Conservation (phyloP, 2,329 filamentous ascomycete species). For the Colletotrichum limetticola region DNA sequence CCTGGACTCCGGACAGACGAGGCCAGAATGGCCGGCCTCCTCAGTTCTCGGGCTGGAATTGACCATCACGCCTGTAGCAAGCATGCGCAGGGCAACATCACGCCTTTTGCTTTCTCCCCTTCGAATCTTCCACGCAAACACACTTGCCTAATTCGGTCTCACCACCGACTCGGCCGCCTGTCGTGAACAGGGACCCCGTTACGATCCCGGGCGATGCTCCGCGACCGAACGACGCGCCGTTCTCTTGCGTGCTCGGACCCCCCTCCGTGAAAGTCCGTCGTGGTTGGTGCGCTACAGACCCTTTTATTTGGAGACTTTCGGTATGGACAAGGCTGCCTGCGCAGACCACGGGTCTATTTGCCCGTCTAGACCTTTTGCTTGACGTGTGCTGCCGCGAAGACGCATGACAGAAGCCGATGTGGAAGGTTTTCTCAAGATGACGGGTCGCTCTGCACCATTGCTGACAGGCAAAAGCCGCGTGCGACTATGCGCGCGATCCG, state of each 20-base stretch:
- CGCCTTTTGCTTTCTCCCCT: not conserved
- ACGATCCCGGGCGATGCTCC: not conserved
- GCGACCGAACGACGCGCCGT: not conserved
- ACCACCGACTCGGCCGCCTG: not conserved
- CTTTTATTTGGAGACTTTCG: not conserved
- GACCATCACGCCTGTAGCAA: conserved; percentile 5
- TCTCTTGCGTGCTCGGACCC: not conserved
- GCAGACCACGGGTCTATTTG: not conserved
- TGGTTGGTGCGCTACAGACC: conserved; percentile 10
- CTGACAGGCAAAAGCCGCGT: not conserved
- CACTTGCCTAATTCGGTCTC: conserved; percentile 1
- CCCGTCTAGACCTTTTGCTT: not conserved
- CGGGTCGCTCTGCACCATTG: not conserved
- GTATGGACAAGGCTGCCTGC: not conserved
- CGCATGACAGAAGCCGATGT: not conserved
- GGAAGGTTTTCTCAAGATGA: not conserved
- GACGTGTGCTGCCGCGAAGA: not conserved
- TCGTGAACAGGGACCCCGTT: not conserved
- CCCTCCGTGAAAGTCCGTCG: not conserved
- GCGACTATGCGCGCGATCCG: not conserved
- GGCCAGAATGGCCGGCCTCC: not conserved
- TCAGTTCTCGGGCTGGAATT: not conserved
- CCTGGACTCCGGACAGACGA: not conserved
- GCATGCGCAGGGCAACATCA: not conserved
- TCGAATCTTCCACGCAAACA: not conserved